A percentile compares a stretch with the other conserved stretches of the same genome.
Conservation (phyloP, 2,329 filamentous ascomycete species). For the Aspergillus neotritici region DNA sequence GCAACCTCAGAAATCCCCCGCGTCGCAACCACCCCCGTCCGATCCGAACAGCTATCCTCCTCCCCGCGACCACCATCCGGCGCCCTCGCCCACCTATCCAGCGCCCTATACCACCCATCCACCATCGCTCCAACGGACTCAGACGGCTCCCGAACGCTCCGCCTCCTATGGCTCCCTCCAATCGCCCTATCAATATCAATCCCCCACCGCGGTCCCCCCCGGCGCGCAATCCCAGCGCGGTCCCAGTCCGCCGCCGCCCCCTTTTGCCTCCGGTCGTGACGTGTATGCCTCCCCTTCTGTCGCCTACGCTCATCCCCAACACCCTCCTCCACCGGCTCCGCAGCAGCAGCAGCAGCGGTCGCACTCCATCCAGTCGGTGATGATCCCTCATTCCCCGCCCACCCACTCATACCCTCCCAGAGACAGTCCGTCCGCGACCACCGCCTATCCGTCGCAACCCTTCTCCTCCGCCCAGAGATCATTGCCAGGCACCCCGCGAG, state of each 20-base stretch:
- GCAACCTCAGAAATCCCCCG: conserved; percentile 10
- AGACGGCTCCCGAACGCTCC: conserved; percentile 40
- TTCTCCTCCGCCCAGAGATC: conserved; percentile 37
- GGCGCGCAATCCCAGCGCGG: conserved; percentile 25
- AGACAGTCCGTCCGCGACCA: conserved; percentile 32
- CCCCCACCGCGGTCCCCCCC: conserved; percentile 28
- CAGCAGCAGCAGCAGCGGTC: conserved; percentile 32
- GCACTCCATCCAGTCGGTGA: conserved; percentile 36
- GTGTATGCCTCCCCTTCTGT: conserved; percentile 23
- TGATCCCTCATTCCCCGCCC: conserved; percentile 30
- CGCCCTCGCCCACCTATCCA: conserved; percentile 22
- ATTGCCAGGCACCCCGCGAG: conserved; percentile 46
- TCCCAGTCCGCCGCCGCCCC: conserved; percentile 30
- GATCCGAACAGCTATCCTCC: conserved; percentile 21
- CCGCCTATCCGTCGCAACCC: conserved; percentile 28
- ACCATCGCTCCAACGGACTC: conserved; percentile 40
- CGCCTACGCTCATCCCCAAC: conserved; percentile 25
- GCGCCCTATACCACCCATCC: conserved; percentile 26
- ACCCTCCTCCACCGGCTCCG: conserved; percentile 20
- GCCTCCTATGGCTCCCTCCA: conserved; percentile 35
- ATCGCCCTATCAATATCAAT: conserved; percentile 38
- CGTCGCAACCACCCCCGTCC: conserved; percentile 24
- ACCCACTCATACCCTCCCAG: conserved; percentile 29
- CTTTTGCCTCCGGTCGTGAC: conserved; percentile 33
- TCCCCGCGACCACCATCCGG: conserved; percentile 22